Percentiles rank a stretch among this genome's conserved stretches.
Evolutionary conservation across 352 stramenopile genomes (phyloP).

Genomic region (Pythium inflatum): DNA sequence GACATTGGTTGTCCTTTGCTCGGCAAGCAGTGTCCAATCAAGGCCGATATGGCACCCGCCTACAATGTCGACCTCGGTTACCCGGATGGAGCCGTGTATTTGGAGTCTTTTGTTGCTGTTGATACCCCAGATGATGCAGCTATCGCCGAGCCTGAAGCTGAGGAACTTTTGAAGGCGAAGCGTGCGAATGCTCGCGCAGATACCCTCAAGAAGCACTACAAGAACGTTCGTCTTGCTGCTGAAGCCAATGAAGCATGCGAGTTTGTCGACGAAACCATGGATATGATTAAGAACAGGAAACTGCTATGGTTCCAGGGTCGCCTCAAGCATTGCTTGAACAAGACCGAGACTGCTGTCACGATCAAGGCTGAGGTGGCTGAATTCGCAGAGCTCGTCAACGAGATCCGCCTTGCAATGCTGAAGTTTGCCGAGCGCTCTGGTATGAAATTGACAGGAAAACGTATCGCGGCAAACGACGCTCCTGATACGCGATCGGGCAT

Average conservation of each 20-base stretch:
- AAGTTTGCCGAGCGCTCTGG: slow-evolving; percentile 86
- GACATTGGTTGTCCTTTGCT: slow-evolving; percentile 87
- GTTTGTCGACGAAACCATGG: slow-evolving; percentile 70
- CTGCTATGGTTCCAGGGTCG: slow-evolving; percentile 78
- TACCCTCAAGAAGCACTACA: slow-evolving; percentile 88
- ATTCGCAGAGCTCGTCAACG: slow-evolving; percentile 82
- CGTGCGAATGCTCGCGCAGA: slow-evolving; percentile 75
- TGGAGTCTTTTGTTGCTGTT: slow-evolving; percentile 73
- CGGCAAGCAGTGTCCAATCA: slow-evolving; percentile 91
- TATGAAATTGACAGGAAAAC: slow-evolving; percentile 84
- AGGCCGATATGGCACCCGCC: slow-evolving; percentile 72
- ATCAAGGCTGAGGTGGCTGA: slow-evolving; percentile 87
- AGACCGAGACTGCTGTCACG: slow-evolving; percentile 75
- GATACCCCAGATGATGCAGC: slow-evolving; percentile 70
- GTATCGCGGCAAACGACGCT: slow-evolving; percentile 62
- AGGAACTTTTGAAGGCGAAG: slow-evolving; percentile 64
- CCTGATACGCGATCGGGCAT: slow-evolving; percentile 78
- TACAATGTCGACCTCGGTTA: slow-evolving; percentile 86
- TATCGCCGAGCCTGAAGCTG: slow-evolving; percentile 65
- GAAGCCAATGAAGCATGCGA: slow-evolving; percentile 84
- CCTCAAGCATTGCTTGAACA: slow-evolving; percentile 70
- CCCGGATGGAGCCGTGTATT: slow-evolving; percentile 79
- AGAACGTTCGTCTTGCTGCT: slow-evolving; percentile 78
- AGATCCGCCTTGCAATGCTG: slow-evolving; percentile 70
- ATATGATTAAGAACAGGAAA: slow-evolving; percentile 73